Percentiles rank a stretch among this genome's conserved stretches.
Conservation (phyloP, 805 yeast species). For the Pichia insulana region DNA sequence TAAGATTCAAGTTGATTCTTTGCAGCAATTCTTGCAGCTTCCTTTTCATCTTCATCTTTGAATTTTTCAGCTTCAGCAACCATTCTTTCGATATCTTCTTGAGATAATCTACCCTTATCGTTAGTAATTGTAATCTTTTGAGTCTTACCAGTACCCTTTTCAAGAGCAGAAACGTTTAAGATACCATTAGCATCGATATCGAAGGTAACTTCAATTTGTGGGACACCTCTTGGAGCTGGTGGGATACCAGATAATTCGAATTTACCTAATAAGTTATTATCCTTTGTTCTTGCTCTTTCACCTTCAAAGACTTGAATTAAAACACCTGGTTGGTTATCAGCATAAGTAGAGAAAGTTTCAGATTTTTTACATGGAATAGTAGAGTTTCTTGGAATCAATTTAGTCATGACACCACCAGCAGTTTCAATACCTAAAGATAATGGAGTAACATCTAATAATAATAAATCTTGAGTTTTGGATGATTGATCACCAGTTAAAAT, state of each 20-base stretch:
- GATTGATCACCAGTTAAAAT: conserved; percentile 94
- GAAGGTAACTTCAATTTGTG: conserved; percentile 69
- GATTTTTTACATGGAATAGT: conserved; percentile 71
- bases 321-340: conserved; percentile 79
- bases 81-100: conserved; percentile 57
- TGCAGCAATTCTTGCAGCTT: conserved; percentile 81
- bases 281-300: conserved; percentile 69
- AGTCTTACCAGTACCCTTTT: conserved; percentile 43
- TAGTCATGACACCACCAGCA: conserved; percentile 76
- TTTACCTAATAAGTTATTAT: conserved; percentile 69
- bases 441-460: conserved; percentile 95
- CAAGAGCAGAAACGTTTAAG: conserved; percentile 49
- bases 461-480: conserved; percentile 89
- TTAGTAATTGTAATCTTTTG: conserved; percentile 43
- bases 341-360: conserved; percentile 71
- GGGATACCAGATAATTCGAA: conserved; percentile 68
- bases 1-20: conserved; percentile 95
- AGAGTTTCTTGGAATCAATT: conserved; percentile 68
- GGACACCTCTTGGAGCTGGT: conserved; percentile 68
- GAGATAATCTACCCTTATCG: conserved; percentile 47
- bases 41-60: conserved; percentile 55
- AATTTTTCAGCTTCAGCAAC: conserved; percentile 55
- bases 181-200: conserved; percentile 79
- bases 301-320: conserved; percentile 76
- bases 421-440: conserved; percentile 78